A percentile compares a stretch with the other conserved stretches of the same genome.
Conservation (phyloP, 2,329 filamentous ascomycete species). For the Talaromyces sp. region DNA sequence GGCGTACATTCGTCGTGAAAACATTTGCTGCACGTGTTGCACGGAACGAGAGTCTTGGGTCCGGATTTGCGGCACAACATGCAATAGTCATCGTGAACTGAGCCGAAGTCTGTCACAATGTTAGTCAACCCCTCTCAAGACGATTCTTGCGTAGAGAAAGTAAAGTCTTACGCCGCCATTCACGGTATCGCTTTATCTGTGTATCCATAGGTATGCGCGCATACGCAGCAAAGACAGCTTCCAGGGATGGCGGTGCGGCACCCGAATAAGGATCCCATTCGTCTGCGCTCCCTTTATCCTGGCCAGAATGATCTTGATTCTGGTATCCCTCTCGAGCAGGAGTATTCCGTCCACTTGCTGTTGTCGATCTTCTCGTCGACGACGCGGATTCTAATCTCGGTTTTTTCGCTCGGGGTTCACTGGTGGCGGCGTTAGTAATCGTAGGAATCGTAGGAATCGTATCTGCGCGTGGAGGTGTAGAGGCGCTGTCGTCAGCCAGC, state of each 20-base stretch:
- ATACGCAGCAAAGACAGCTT: constrained; percentile 8
- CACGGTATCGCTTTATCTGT: constrained; percentile 17
- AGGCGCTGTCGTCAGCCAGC: background rate
- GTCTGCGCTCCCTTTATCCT: background rate
- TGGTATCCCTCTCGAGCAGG: background rate
- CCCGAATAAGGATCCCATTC: constrained; percentile 13
- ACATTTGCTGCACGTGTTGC: constrained; percentile 16
- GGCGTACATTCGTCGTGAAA: constrained; percentile 20
- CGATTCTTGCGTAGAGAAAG: background rate
- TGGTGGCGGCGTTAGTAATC: constrained; percentile 1
- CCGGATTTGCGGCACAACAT: constrained; percentile 17
- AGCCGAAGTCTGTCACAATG: constrained; percentile 14
- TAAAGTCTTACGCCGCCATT: constrained; percentile 18
- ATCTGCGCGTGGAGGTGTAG: constrained; percentile 3
- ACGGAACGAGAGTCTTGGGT: constrained; percentile 14
- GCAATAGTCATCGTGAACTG: constrained; percentile 20
- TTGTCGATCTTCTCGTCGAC: background rate
- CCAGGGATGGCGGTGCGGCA: constrained; percentile 6
- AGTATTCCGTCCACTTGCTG: background rate
- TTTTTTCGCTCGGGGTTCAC: constrained; percentile 18
- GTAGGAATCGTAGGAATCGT: background rate
- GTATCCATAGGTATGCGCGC: constrained; percentile 12
- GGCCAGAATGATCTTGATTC: background rate
- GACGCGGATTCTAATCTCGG: constrained; percentile 11
- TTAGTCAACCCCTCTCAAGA: background rate